Base-by-base conservation (phyloP, 352 stramenopile genomes). In the Pythium chondricola region DNA sequence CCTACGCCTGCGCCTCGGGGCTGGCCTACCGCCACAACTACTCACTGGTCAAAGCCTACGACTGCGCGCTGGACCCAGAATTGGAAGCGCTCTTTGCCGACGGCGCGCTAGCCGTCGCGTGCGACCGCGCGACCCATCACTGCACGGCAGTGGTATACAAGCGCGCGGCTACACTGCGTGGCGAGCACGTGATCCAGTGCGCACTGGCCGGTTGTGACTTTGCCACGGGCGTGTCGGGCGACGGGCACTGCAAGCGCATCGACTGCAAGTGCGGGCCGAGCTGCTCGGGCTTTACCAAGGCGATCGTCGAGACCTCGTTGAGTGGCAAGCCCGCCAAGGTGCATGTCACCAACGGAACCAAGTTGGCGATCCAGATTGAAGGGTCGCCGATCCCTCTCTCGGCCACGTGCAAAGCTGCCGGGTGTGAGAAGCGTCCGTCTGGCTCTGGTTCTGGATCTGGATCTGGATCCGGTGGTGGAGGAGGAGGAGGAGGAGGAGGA, bases 81-180 rank as follows among this genome's bases (percentile, higher is more conserved):
- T 62, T 92, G 10, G 67, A 88, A 45, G 43, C 63, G 45, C 51
- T 92, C 6, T 83, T 92, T 42, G 52, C 63, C 6, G 74, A 92
- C 58, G 77, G 80, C 32, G 73, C 73, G 2, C 32, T 92, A 48
- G 73, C 74, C 21, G 62, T 92, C 7, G 50, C 48, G 13, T 92
- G 80, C 65, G 62, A 87, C 50, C 69, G 69, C 43, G 55, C 74
- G 43, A 45, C 37, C 7, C 42, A 68, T 13, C 79, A 70, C 40
- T 92, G 80, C 63, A 69, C 59, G 14, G 78, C 78, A 11, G 74
- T 77, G 4, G 70, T 92, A 14, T 92, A 74, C 57, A 87, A 88
- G 52, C 40, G 63, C 8, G 61, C 76, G 17, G 55, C 69, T 6
- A 72, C 67, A 4, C 48, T 85, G 6, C 43, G 50, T 18, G 57